A percentile compares a stretch with the other conserved stretches of the same genome.
Conservation (phyloP, 164 flowering plant species). For the Tetrastigma voinierianum region DNA sequence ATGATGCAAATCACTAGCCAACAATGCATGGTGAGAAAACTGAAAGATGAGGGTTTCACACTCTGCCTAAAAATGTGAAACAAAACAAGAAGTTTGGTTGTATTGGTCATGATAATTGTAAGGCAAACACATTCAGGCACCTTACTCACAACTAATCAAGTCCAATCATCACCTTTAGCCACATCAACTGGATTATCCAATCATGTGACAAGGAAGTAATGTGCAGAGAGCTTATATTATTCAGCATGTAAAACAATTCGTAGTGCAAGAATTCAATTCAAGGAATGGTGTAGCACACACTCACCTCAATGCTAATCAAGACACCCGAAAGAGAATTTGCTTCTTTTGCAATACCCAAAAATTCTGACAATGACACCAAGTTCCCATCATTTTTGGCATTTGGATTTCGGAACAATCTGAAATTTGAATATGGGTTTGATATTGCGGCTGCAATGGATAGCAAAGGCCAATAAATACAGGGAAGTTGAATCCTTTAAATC, state of each 20-base stretch:
- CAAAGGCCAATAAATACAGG: not conserved
- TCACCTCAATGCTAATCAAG: conserved; percentile 57
- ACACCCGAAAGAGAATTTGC: conserved; percentile 49
- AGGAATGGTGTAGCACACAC: conserved; percentile 1
- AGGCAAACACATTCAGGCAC: no score
- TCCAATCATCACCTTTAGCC: not conserved
- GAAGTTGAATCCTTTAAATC: not conserved
- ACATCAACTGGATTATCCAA: not conserved
- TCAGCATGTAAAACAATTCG: not conserved
- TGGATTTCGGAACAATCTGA: conserved; percentile 43
- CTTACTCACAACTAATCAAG: no score
- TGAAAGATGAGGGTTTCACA: no score
- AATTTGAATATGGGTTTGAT: conserved; percentile 28
- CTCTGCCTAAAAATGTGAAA: no score
- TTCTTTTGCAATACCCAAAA: conserved; percentile 43
- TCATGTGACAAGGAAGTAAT: not conserved
- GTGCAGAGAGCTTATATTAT: not conserved
- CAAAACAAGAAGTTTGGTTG: no score
- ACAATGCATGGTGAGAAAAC: no score
- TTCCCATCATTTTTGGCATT: conserved; percentile 31
- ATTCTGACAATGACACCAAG: conserved; percentile 37
- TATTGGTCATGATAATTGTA: no score
- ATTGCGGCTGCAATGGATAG: conserved; percentile 41
- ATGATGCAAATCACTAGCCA: no score
- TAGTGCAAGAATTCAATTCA: not conserved